phyloP scores from a whole-genome alignment of 2,329 filamentous ascomycete genomes.

The Scolecobasidium constrictum region DNA sequence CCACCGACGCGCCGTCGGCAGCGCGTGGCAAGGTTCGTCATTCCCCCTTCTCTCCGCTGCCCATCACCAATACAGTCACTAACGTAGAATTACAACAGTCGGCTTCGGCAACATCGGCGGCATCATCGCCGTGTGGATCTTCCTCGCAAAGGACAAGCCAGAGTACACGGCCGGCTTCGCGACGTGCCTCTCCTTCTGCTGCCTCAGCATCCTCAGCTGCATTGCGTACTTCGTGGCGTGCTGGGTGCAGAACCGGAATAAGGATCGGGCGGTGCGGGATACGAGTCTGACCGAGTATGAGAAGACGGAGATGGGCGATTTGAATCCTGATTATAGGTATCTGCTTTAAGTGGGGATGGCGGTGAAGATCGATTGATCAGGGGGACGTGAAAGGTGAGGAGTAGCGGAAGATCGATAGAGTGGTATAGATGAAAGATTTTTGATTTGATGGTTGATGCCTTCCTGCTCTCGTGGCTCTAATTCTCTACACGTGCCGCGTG shows the following conservation, averaged over 20 bases:
- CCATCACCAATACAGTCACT: too few species aligned
- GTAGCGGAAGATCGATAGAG: too few species aligned
- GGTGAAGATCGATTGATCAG: too few species aligned
- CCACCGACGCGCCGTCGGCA: constrained; percentile 36
- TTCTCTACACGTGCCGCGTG: too few species aligned
- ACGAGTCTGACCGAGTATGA: constrained; percentile 48
- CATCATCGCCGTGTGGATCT: constrained; percentile 41
- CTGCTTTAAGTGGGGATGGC: too few species aligned
- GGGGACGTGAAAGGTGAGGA: too few species aligned
- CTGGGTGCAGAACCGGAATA: constrained; percentile 47
- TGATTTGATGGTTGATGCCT: too few species aligned
- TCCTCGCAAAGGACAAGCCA: constrained; percentile 50
- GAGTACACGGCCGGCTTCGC: constrained; percentile 61
- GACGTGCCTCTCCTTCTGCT: constrained; percentile 65
- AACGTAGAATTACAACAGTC: too few species aligned
- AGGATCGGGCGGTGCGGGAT: constrained; percentile 37
- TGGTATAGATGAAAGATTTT: too few species aligned
- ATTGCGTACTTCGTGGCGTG: constrained; percentile 50
- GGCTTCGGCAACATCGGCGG: constrained; percentile 39
- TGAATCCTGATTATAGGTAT: constrained; percentile 51
- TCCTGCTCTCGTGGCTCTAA: too few species aligned
- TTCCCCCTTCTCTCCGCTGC: too few species aligned
- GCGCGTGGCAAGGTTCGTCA: constrained; percentile 41
- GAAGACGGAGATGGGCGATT: constrained; percentile 49
- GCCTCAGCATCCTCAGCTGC: constrained; percentile 53